phyloP scores from a whole-genome alignment of 2,329 filamentous ascomycete species.

The Furcasterigmium sp. region DNA sequence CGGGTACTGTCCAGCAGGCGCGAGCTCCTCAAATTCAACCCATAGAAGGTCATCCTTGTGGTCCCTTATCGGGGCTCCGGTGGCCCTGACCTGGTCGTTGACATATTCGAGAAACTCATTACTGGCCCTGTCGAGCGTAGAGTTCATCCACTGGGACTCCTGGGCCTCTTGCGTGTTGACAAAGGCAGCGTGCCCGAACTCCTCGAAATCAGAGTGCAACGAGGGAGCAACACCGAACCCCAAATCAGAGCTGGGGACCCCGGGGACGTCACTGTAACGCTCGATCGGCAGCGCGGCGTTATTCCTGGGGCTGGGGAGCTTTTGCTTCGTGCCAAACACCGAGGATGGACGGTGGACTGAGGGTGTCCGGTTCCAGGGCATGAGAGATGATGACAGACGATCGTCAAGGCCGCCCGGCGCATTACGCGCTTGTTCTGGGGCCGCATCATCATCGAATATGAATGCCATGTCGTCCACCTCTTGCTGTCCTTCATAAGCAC shows the following conservation, averaged over 20 bases:
- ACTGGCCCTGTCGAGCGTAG: slow-evolving; percentile 37
- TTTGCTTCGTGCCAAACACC: slow-evolving; percentile 6
- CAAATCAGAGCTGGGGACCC: slow-evolving; percentile 23
- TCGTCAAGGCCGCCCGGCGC: slow-evolving; percentile 63
- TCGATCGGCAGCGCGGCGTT: slow-evolving; percentile 36
- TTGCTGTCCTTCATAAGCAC: background rate
- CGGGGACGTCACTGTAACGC: slow-evolving; percentile 38
- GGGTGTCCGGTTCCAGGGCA: slow-evolving; percentile 44
- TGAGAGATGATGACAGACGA: slow-evolving; percentile 47
- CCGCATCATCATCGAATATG: slow-evolving; percentile 29
- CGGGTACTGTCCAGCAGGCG: slow-evolving; percentile 50
- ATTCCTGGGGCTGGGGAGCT: slow-evolving; percentile 28
- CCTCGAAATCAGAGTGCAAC: slow-evolving; percentile 24
- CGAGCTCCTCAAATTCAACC: slow-evolving; percentile 65
- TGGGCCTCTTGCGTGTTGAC: slow-evolving; percentile 14
- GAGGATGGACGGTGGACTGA: slow-evolving; percentile 10
- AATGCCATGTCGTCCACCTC: slow-evolving; percentile 18
- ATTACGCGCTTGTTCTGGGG: slow-evolving; percentile 64
- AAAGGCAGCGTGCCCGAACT: slow-evolving; percentile 12
- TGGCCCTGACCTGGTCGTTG: slow-evolving; percentile 26
- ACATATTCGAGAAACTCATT: slow-evolving; percentile 41
- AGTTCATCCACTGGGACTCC: slow-evolving; percentile 24
- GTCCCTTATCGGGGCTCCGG: slow-evolving; percentile 19
- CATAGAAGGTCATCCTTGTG: slow-evolving; percentile 30
- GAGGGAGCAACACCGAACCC: slow-evolving; percentile 18